phyloP scores from a whole-genome alignment of 2,329 filamentous ascomycete species.

The Pseudocercospora cruenta region DNA sequence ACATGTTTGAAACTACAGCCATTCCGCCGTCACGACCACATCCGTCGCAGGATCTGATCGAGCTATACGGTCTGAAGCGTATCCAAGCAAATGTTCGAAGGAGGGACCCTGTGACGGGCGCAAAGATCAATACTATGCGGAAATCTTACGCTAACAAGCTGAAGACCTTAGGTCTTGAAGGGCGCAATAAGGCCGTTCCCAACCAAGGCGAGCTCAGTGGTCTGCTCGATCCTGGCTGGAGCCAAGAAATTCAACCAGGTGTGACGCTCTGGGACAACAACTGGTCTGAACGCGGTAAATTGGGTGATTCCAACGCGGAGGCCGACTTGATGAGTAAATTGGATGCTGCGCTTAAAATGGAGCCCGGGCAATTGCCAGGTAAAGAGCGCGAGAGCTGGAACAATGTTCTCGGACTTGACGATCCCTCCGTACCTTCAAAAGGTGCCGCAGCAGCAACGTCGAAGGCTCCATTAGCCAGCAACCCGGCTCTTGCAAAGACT shows the following conservation, averaged over 20 bases:
- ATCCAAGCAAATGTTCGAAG: conserved; percentile 63
- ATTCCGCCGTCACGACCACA: conserved; percentile 56
- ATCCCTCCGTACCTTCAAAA: conserved; percentile 39
- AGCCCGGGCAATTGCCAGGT: conserved; percentile 47
- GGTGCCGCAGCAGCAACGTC: conserved; percentile 13
- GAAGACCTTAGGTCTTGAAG: conserved; percentile 53
- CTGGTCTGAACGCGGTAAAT: conserved; percentile 44
- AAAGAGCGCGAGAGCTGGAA: conserved; percentile 48
- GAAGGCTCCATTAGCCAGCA: conserved; percentile 23
- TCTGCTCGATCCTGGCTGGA: conserved; percentile 41
- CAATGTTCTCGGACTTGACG: conserved; percentile 50
- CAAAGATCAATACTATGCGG: conserved; percentile 66
- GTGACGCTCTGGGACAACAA: conserved; percentile 40
- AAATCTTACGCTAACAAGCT: conserved; percentile 60
- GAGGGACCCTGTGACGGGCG: conserved; percentile 63
- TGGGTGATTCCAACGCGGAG: conserved; percentile 38
- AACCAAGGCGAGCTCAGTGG: conserved; percentile 43
- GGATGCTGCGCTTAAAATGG: conserved; percentile 47
- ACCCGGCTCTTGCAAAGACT: conserved; percentile 33
- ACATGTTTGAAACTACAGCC: conserved; percentile 44
- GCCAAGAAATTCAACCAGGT: conserved; percentile 19
- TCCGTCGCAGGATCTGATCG: conserved; percentile 61
- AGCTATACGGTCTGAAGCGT: conserved; percentile 59
- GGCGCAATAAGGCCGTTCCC: conserved; percentile 51
- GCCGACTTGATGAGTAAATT: conserved; percentile 43